phyloP scores from a whole-genome alignment of 441 rosid genomes.

The Syzygium syzygioides region DNA sequence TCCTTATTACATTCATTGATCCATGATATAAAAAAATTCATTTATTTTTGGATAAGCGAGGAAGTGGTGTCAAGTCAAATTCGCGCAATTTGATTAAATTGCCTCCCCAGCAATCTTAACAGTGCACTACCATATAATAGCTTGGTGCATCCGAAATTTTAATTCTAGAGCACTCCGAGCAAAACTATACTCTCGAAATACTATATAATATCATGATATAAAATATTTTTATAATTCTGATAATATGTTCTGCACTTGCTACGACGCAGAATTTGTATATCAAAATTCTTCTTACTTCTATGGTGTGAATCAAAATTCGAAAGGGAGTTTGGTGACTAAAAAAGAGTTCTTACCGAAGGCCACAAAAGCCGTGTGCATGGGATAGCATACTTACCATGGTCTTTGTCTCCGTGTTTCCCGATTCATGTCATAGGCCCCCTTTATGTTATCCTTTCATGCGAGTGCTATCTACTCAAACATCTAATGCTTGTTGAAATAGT shows the following conservation, averaged over 20 bases:
- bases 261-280: too few relatives aligned
- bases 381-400: too few relatives aligned
- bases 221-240: neutral
- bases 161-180: accelerated
- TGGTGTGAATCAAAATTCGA: too few relatives aligned
- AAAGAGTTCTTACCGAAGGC: too few relatives aligned
- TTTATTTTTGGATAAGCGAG: neutral
- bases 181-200: neutral
- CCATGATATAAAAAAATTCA: neutral
- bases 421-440: too few relatives aligned
- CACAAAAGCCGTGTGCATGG: too few relatives aligned
- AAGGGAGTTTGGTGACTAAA: too few relatives aligned
- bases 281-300: too few relatives aligned
- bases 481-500: neutral
- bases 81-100: neutral
- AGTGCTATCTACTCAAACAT: neutral
- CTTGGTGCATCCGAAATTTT: neutral
- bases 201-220: neutral
- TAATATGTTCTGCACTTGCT: too few relatives aligned
- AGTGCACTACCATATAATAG: neutral
- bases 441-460: neutral
- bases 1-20: neutral
- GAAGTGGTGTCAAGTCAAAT: neutral
- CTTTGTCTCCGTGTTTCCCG: too few relatives aligned
- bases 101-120: neutral